These are phyloP conservation scores for Cucurbitaria berberidis DNA, from an alignment of 2,329 filamentous ascomycete species.

Conservation along the genomic window DNA sequence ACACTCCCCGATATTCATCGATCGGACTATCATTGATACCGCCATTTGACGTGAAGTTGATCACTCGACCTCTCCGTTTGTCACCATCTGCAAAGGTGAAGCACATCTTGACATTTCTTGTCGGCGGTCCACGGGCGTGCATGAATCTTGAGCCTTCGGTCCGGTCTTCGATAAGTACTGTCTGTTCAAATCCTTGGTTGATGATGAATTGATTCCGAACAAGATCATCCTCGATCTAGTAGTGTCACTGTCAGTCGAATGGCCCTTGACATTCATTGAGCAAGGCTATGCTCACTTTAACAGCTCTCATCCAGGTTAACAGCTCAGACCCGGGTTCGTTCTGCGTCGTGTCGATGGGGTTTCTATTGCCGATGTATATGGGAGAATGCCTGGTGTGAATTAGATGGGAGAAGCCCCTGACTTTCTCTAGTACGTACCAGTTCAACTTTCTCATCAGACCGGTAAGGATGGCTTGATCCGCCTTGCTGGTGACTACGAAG, in stretches of 20 bases:
- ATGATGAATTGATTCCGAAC: conserved; percentile 86
- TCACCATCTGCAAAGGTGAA: conserved; percentile 69
- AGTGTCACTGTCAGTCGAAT: conserved; percentile 21
- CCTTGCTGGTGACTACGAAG: conserved; percentile 81
- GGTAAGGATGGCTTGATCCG: conserved; percentile 73
- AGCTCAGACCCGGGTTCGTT: conserved; percentile 76
- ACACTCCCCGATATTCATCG: conserved; percentile 57
- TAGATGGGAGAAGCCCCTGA: neutral
- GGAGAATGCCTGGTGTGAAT: conserved; percentile 52
- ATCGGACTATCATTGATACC: conserved; percentile 61
- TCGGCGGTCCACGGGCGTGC: conserved; percentile 58
- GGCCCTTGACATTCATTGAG: neutral
- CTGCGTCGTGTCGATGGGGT: conserved; percentile 63
- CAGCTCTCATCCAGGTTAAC: conserved; percentile 78
- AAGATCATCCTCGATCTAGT: conserved; percentile 75
- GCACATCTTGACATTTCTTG: conserved; percentile 74
- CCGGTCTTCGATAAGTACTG: conserved; percentile 74
- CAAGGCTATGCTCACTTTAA: conserved; percentile 59
- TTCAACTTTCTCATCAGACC: conserved; percentile 66
- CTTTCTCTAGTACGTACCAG: conserved; percentile 49
- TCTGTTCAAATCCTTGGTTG: conserved; percentile 80
- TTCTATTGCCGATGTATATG: conserved; percentile 68
- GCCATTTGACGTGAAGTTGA: conserved; percentile 47
- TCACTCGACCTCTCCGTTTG: conserved; percentile 66
- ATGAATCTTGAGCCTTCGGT: conserved; percentile 72